Evolutionary conservation across 2,329 filamentous ascomycete genomes (phyloP).

Genomic region (Xylariaceae sp.): DNA sequence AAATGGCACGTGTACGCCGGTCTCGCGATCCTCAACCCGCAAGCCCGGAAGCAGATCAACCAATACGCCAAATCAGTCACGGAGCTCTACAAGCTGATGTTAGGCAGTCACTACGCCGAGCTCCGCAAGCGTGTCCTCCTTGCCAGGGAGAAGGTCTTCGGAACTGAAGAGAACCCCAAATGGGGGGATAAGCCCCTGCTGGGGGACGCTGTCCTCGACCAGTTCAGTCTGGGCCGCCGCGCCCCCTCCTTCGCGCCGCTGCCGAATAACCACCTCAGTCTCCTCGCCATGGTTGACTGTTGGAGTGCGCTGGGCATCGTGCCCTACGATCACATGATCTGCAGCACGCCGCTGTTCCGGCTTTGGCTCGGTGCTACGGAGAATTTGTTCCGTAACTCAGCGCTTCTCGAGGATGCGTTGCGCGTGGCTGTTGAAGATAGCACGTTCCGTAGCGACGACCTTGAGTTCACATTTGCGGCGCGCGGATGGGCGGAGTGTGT

Average conservation of each 20-base stretch:
- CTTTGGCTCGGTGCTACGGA: conserved; percentile 97
- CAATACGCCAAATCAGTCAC: conserved; percentile 93
- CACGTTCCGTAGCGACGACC: conserved; percentile 88
- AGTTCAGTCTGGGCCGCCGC: conserved; percentile 70
- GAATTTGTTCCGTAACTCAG: conserved; percentile 81
- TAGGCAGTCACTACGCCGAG: conserved; percentile 74
- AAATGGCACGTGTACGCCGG: conserved; percentile 99
- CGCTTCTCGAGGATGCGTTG: conserved; percentile 77
- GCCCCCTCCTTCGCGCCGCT: conserved; percentile 40
- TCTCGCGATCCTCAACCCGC: conserved; percentile 92
- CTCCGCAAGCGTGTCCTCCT: conserved; percentile 65
- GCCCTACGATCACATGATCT: conserved; percentile 99
- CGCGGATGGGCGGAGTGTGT: conserved; percentile 95
- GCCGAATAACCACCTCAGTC: conserved; percentile 88
- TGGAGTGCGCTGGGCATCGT: conserved; percentile 93
- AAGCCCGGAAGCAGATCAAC: conserved; percentile 84
- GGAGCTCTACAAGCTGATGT: conserved; percentile 94
- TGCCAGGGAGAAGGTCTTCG: conserved; percentile 67
- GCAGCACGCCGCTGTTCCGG: conserved; percentile 93
- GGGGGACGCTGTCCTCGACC: conserved; percentile 79
- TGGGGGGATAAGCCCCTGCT: conserved; percentile 65
- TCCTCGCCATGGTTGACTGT: conserved; percentile 96
- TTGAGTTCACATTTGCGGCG: conserved; percentile 97
- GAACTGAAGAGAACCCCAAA: conserved; percentile 41
- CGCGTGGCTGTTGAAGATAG: conserved; percentile 83